phyloP scores from a whole-genome alignment of 2,329 filamentous ascomycete species.

The Trichoderma afroharzianum region DNA sequence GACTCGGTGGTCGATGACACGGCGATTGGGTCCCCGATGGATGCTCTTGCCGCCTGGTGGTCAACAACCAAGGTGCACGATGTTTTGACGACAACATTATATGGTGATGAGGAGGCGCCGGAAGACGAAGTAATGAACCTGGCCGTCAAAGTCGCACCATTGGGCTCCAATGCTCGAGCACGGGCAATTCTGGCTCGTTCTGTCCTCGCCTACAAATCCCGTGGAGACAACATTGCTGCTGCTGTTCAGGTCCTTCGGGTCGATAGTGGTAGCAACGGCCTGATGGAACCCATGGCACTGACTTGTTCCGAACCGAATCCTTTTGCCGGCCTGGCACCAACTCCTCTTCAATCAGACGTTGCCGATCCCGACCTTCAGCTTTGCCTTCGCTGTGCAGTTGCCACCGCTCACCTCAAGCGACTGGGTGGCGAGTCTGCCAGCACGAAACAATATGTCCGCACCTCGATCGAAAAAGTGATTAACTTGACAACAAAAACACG shows the following conservation, averaged over 20 bases:
- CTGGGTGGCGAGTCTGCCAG: conserved; percentile 26
- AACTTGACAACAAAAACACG: conserved; percentile 39
- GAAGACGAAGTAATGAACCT: conserved; percentile 54
- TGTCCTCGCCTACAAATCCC: conserved; percentile 51
- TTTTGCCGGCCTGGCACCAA: conserved; percentile 49
- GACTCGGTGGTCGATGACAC: conserved; percentile 81
- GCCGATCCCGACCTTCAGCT: conserved; percentile 10
- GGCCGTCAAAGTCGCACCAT: conserved; percentile 70
- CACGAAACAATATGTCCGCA: not conserved
- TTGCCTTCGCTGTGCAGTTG: conserved; percentile 11
- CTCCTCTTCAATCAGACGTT: not conserved
- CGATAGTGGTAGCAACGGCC: conserved; percentile 26
- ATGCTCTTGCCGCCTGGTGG: conserved; percentile 89
- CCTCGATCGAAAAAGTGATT: conserved; percentile 44
- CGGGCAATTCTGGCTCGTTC: conserved; percentile 59
- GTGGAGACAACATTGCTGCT: conserved; percentile 53
- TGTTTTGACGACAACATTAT: conserved; percentile 62
- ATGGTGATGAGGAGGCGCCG: conserved; percentile 33
- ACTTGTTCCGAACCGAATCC: conserved; percentile 41
- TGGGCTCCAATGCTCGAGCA: conserved; percentile 67
- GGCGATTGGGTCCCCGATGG: conserved; percentile 79
- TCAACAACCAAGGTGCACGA: conserved; percentile 71
- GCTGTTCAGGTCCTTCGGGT: conserved; percentile 49
- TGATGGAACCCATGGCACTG: conserved; percentile 35
- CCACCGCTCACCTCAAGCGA: conserved; percentile 53